phyloP scores from a whole-genome alignment of 768 basidiomycete species.

The Xerocomellus amylosporus region DNA sequence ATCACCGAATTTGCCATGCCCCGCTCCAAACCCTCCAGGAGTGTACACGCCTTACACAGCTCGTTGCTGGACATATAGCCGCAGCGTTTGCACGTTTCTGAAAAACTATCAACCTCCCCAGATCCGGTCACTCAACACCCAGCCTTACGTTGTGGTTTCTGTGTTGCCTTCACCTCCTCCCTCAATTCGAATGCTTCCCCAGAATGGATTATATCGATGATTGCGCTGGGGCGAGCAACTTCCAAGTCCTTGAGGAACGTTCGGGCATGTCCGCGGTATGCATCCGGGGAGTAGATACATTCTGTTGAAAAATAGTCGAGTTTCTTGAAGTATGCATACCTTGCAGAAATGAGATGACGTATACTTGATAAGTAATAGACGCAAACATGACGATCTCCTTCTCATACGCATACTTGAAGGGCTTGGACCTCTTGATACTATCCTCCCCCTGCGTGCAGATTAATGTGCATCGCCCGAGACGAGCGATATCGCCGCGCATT shows the following conservation, averaged over 20 bases:
- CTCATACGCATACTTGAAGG: constrained; percentile 99
- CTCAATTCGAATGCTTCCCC: constrained; percentile 89
- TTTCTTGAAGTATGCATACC: constrained; percentile 99
- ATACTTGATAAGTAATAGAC: neutral
- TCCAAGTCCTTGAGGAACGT: constrained; percentile 94
- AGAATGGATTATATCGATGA: constrained; percentile 97
- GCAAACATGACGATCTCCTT: constrained; percentile 98
- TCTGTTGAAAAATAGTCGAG: constrained; percentile 99
- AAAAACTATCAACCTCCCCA: neutral
- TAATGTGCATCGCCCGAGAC: constrained; percentile 88
- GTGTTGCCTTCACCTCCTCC: constrained; percentile 78
- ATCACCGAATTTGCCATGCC: constrained; percentile 67
- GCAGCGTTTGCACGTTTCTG: constrained; percentile 89
- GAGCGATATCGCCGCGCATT: constrained; percentile 95
- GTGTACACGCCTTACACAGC: constrained; percentile 92
- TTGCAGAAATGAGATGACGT: constrained; percentile 32
- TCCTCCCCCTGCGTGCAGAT: constrained; percentile 97
- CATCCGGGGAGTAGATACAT: constrained; percentile 98
- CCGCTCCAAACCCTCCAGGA: constrained; percentile 87
- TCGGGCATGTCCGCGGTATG: constrained; percentile 95
- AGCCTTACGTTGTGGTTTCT: constrained; percentile 79
- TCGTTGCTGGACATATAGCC: constrained; percentile 96
- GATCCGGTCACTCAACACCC: neutral
- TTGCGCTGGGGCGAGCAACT: constrained; percentile 88
- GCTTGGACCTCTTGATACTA: constrained; percentile 94